phyloP scores from a whole-genome alignment of 345 rosid genomes.

The Hirschfeldia incana region DNA sequence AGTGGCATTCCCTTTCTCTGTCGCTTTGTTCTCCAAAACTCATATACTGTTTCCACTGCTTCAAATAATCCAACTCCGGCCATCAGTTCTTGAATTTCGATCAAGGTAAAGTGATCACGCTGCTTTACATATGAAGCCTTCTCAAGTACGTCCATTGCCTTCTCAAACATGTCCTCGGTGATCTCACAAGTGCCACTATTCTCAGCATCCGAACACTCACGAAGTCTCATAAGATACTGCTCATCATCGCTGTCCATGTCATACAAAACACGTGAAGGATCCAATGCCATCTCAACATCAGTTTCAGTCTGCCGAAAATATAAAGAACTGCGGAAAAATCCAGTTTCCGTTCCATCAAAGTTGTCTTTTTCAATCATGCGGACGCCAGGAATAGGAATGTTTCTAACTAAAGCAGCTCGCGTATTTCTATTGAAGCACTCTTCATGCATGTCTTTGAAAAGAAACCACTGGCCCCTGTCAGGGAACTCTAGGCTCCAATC shows the following conservation, averaged over 20 bases:
- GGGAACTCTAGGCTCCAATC: slow-evolving; percentile 93
- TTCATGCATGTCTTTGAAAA: slow-evolving; percentile 97
- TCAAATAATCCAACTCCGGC: slow-evolving; percentile 58
- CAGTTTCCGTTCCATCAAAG: slow-evolving; percentile 49
- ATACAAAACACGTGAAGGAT: slow-evolving; percentile 72
- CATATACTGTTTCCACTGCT: slow-evolving; percentile 52
- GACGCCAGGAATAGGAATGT: slow-evolving; percentile 97
- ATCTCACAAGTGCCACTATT: slow-evolving; percentile 41
- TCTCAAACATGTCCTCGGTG: slow-evolving; percentile 72
- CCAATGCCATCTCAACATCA: slow-evolving; percentile 92
- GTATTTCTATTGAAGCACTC: slow-evolving; percentile 84
- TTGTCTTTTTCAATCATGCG: slow-evolving; percentile 64
- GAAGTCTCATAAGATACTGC: slow-evolving; percentile 53
- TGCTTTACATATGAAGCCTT: slow-evolving; percentile 76
- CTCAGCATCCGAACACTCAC: slow-evolving; percentile 47
- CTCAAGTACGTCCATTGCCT: slow-evolving; percentile 80
- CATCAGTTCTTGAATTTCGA: slow-evolving; percentile 67
- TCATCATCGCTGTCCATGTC: slow-evolving; percentile 99
- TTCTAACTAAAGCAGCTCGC: slow-evolving; percentile 80
- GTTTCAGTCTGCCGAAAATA: slow-evolving; percentile 78
- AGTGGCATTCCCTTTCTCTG: slow-evolving; percentile 79
- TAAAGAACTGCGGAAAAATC: slow-evolving; percentile 53
- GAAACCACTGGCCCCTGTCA: slow-evolving; percentile 88
- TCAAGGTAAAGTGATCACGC: slow-evolving; percentile 62
- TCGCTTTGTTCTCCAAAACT: slow-evolving; percentile 81